These are phyloP conservation scores for Xylariales sp. DNA, from an alignment of 2,329 filamentous ascomycete genomes.

Conservation along the genomic window DNA sequence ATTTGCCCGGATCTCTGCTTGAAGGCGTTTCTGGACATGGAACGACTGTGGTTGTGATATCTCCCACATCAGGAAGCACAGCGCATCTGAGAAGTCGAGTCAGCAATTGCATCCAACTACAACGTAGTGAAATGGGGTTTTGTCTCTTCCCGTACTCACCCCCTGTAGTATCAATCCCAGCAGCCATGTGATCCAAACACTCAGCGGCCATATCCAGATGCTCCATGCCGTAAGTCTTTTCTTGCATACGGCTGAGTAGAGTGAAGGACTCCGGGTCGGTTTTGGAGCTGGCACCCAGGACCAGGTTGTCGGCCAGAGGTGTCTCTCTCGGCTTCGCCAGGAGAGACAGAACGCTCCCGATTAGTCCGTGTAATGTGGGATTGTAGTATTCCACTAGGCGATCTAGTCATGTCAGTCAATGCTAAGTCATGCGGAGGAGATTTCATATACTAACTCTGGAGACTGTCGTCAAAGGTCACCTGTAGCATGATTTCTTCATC, in stretches of 20 bases:
- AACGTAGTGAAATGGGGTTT: background rate
- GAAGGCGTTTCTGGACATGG: slow-evolving; percentile 46
- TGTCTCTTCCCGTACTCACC: slow-evolving; percentile 3
- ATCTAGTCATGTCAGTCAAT: slow-evolving; percentile 34
- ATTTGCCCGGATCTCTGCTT: slow-evolving; percentile 44
- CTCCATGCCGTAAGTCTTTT: slow-evolving; percentile 45
- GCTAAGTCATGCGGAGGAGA: background rate
- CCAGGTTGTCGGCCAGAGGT: slow-evolving; percentile 55
- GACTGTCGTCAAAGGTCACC: slow-evolving; percentile 61
- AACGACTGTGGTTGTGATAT: slow-evolving; percentile 56
- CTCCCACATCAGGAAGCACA: slow-evolving; percentile 69
- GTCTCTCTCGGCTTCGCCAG: slow-evolving; percentile 52
- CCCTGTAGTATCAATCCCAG: slow-evolving; percentile 68
- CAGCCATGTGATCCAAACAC: slow-evolving; percentile 67
- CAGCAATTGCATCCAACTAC: background rate
- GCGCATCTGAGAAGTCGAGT: slow-evolving; percentile 38
- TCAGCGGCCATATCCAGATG: slow-evolving; percentile 58
- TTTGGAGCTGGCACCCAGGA: slow-evolving; percentile 45
- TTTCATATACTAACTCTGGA: slow-evolving; percentile 50
- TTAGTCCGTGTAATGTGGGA: slow-evolving; percentile 44
- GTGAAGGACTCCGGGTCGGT: slow-evolving; percentile 48
- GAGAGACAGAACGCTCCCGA: slow-evolving; percentile 40
- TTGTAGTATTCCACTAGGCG: slow-evolving; percentile 55
- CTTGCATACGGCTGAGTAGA: slow-evolving; percentile 53
- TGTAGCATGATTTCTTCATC: slow-evolving; percentile 65